Base-by-base conservation (phyloP, 1,284 basidiomycete genomes). In the Ceratobasidium sp. region DNA sequence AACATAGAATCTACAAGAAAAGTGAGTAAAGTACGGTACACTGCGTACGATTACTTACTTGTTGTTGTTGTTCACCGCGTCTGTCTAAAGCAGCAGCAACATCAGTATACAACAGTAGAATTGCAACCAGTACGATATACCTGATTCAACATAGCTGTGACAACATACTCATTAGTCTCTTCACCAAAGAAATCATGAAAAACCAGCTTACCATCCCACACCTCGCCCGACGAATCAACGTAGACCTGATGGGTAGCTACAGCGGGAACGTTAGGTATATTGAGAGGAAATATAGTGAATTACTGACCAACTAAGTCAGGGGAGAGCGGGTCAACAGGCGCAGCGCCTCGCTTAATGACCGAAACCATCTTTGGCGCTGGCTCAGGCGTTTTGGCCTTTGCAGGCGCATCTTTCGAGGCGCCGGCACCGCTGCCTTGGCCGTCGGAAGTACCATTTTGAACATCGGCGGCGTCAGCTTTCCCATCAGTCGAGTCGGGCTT, bases 211-310 rank as follows among this genome's bases (percentile, higher is more conserved):
- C 63, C 88, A 78, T 91, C 89, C 86, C 86, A 90, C 18, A 89
- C 83, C 43, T 79, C 76, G 16, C 81, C 83, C 52, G 85, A 83
- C 1, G 74, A 77, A 61, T 84, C 83, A 38, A 80, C 78, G 74
- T 86, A 87, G 14, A 90, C 89, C 78, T 88, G 83, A 77, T 89
- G 88, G 0, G 87, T 85, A 70, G 80, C 87, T 87, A 63, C 18
- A 46, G 7, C 13, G 54, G 2, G 26, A 57, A 28, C 23, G 6
- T 52, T 52, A 73, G 14, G 57, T n/a, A 59, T 7, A 35, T 14
- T 7, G 49, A 21, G 30, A 58, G 8, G 30, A 50, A 3, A 43
- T 28, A 35, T 35, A 50, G 28, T 43, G 13, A 14, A n/a, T n/a
- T 18, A 85, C 87, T 77, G 75, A 88, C 87, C 76, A 73, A 87